phyloP scores from a whole-genome alignment of 176 grass and related monocot species.

The Metroxylon sagu region DNA sequence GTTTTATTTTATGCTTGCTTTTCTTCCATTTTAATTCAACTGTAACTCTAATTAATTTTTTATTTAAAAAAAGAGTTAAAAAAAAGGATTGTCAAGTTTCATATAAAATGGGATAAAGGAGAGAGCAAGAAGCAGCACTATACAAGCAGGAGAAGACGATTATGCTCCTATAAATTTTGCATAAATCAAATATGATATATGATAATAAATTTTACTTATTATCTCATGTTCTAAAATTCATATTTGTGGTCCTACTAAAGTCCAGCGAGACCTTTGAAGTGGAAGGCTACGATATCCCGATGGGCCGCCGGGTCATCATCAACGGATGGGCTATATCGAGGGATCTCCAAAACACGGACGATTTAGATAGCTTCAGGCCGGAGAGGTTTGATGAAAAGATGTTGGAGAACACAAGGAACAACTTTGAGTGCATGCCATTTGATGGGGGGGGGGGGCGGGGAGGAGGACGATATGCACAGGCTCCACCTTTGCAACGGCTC shows the following conservation, averaged over 20 bases:
- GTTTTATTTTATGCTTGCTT: too few relatives aligned
- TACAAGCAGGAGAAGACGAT: too few relatives aligned
- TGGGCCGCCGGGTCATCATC: not conserved
- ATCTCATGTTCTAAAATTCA: too few relatives aligned
- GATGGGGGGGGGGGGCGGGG: conserved; percentile 17
- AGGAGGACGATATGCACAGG: conserved; percentile 25
- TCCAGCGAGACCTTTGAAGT: not conserved
- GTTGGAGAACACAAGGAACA: not conserved
- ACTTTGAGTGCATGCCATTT: conserved; percentile 26
- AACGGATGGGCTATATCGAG: not conserved
- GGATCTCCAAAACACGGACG: not conserved
- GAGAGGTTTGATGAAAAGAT: not conserved
- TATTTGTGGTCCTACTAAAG: too few relatives aligned
- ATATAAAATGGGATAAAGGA: too few relatives aligned
- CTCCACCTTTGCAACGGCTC: conserved; percentile 3
- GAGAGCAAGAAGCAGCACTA: too few relatives aligned
- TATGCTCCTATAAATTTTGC: too few relatives aligned
- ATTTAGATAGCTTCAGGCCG: not conserved
- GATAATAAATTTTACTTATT: not conserved
- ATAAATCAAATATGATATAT: not conserved
- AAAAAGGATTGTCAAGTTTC: too few relatives aligned
- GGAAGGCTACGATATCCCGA: not conserved
- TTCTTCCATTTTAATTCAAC: too few relatives aligned
- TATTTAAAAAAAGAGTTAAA: too few relatives aligned
- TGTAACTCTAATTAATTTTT: too few relatives aligned